Base-by-base conservation (phyloP, 179 eudicot genomes). In the Corrigiola litoralis region DNA sequence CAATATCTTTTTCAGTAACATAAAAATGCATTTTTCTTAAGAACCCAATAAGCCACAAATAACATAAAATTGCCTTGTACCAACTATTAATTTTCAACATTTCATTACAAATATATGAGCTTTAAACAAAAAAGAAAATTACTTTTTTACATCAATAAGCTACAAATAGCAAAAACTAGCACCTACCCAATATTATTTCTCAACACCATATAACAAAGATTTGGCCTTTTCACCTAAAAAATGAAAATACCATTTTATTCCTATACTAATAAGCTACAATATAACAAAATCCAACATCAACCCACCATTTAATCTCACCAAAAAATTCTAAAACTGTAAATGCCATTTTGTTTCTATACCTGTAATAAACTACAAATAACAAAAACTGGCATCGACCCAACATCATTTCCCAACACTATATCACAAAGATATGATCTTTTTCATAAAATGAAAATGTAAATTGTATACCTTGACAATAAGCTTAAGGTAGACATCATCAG, bases 401-500 rank as follows among this genome's bases (percentile, higher is more conserved):
- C 17, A 34, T 36, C 4, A 36, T 8, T 10, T 18, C 7, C 17
- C 27, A 20, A 20, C 29, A 34, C 0, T 10, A 34, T 10, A 57
- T 7, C 27, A 18, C 21, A 4, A 20, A 57, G 20, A 57, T 20
- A n/a, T 10, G 12, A 57, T 10, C 28, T 11, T 34, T 21, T n/a
- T 9, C 11, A 24, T 7, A 11, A 18, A 17, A 37, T 14, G 18
- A 6, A 14, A 47, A 55, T n/a, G 5, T 25, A 60, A 23, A 18
- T 31, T 10, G 36, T 51, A 27, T 58, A 76, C 90, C 87, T 85
- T 85, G 41, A 85, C 87, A n/a, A 85, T 78, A 11, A 85, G 77
- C 72, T 85, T 85, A 16, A 85, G 82, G 58, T 85, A 83, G 33
- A 85, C 80, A 76, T 85, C 90, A 41, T 83, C 66, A 13, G 87